Evolutionary conservation across 2,329 filamentous ascomycete species (phyloP), one percentile per base, ranked within the genome.

Genomic region (Byssothecium circinans): DNA sequence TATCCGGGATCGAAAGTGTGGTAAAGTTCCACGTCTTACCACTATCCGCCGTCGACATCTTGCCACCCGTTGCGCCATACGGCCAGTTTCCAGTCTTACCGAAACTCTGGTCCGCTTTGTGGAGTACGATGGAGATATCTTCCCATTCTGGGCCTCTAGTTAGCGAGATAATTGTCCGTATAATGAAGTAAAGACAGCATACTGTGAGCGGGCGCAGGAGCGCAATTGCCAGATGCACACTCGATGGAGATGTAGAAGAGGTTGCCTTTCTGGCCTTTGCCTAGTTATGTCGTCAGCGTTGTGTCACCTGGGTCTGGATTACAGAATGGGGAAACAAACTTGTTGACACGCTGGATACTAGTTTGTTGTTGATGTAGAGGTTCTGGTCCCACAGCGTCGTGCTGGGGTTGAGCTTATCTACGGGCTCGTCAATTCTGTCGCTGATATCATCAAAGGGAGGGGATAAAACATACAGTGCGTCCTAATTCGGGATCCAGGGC

Each of bases 321-420:
- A n/a, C n/a, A n/a, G n/a, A n/a, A n/a, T n/a, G n/a, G n/a, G n/a
- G 10, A 23, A 11, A 39, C 17, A 32, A 45, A 57, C 59, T 62
- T 19, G 56, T 59, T 5, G 52, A 57, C 19, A 61, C 43, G 15
- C 20, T 53, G 12, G 59, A 62, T 5, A 58, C 59, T 1, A 62
- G 50, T 36, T 57, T 52, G 18, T 49, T 56, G 35, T 62, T 50
- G 38, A 62, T 39, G 40, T 59, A 62, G 17, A 62, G 40, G 30
- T 60, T 58, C 45, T 62, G 59, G 23, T 62, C 57, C 59, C 59
- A 62, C 22, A 59, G 34, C 8, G 57, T 45, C 2, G 57, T 62
- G 7, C 32, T 32, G 0, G 56, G 30, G 33, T 60, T 62, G 10
- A 60, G 36, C 41, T 59, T 60, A 35, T 62, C 55, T 60, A 12